Evolutionary conservation across 805 yeast genomes (phyloP).

Genomic region (Helenozyma rhizophorensis): DNA sequence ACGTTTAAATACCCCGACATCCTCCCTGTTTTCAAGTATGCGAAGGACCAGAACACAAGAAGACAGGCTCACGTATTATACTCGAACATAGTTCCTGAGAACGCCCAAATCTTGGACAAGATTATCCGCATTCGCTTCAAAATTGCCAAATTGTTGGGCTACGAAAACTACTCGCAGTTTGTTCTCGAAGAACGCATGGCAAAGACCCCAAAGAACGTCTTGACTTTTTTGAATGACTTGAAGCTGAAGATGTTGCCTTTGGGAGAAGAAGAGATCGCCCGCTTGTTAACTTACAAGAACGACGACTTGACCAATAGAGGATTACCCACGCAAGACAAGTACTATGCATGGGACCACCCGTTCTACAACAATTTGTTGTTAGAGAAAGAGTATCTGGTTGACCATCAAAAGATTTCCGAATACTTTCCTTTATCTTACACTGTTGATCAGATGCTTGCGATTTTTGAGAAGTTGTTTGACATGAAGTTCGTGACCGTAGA

Average conservation of each 20-base stretch:
- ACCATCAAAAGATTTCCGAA: constrained; percentile 66
- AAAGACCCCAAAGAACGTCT: constrained; percentile 56
- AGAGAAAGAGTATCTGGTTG: constrained; percentile 67
- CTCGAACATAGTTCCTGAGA: constrained; percentile 59
- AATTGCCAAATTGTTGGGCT: constrained; percentile 62
- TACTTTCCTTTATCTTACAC: constrained; percentile 74
- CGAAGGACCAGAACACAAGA: constrained; percentile 60
- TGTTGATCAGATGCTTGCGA: constrained; percentile 60
- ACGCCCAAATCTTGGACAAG: constrained; percentile 55
- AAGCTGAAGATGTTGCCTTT: constrained; percentile 53
- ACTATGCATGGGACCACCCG: constrained; percentile 70
- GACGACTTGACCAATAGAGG: constrained; percentile 46
- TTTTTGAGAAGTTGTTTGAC: constrained; percentile 67
- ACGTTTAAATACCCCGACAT: constrained; percentile 81
- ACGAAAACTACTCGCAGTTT: constrained; percentile 63
- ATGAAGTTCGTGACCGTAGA: constrained; percentile 58
- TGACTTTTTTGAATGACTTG: constrained; percentile 59
- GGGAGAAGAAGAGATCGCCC: constrained; percentile 51
- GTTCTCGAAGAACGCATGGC: constrained; percentile 81
- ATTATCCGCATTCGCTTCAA: constrained; percentile 60
- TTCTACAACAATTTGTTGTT: constrained; percentile 63
- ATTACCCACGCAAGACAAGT: constrained; percentile 32
- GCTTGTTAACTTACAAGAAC: constrained; percentile 49
- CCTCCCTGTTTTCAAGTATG: constrained; percentile 72
- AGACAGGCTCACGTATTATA: constrained; percentile 61